phyloP scores from a whole-genome alignment of 2,329 filamentous ascomycete genomes.

The Fusarium setosum region DNA sequence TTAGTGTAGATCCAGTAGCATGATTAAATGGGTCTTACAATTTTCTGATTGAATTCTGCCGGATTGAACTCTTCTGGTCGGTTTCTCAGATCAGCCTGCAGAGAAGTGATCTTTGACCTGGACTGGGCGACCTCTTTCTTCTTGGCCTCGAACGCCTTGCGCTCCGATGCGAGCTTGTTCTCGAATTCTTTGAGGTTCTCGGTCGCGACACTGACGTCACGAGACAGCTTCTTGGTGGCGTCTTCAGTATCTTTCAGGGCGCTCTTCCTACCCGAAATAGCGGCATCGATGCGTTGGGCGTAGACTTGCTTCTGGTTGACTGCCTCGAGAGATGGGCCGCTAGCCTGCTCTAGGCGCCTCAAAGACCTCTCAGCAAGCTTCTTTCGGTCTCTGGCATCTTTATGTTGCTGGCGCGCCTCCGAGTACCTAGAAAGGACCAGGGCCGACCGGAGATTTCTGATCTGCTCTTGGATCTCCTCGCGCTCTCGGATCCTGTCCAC shows the following conservation, averaged over 20 bases:
- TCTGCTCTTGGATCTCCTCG: constrained; percentile 71
- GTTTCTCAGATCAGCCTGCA: constrained; percentile 73
- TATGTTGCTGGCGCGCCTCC: constrained; percentile 60
- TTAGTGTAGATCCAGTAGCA: constrained; percentile 26
- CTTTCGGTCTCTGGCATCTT: constrained; percentile 65
- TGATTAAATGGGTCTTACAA: constrained; percentile 62
- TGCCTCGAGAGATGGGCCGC: constrained; percentile 75
- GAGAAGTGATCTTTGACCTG: constrained; percentile 67
- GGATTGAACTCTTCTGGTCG: constrained; percentile 75
- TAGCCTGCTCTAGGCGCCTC: constrained; percentile 66
- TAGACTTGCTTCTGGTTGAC: constrained; percentile 80
- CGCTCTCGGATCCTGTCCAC: constrained; percentile 86
- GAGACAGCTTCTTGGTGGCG: constrained; percentile 57
- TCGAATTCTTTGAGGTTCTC: constrained; percentile 58
- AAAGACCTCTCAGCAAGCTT: constrained; percentile 68
- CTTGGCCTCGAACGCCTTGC: constrained; percentile 60
- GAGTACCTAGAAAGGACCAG: constrained; percentile 75
- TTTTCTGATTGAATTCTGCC: constrained; percentile 76
- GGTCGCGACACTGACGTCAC: constrained; percentile 48
- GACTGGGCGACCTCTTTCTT: constrained; percentile 62
- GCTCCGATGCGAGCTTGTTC: constrained; percentile 61
- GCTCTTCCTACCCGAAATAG: constrained; percentile 65
- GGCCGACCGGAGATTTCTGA: constrained; percentile 73
- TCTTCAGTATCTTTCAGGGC: constrained; percentile 66
- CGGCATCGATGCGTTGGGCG: constrained; percentile 63